Base-by-base conservation (phyloP, 495 filamentous ascomycete genomes). In the Penicillium bialowiezense region DNA sequence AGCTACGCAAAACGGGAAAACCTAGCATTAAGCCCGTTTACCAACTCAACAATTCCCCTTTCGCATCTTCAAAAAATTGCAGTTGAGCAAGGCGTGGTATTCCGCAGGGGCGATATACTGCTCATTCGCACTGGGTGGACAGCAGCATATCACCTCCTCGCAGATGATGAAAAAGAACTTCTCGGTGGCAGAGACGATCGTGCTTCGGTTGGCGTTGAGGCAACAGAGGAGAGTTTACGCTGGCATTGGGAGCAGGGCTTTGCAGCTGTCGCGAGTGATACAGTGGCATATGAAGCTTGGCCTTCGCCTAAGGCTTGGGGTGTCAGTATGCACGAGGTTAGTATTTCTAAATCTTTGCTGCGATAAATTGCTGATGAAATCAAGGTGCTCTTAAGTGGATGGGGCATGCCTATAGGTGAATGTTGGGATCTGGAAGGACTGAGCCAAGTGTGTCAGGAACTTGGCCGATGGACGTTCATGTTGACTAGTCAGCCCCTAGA, bases 361-460 rank as follows among this genome's bases (percentile, higher is more conserved):
- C 8, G 23, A 26, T 26, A 26, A 4, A 4, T 26, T 26, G 23
- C 23, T 26, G 3, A 26, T 26, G 9, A 36, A n/a, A 20, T 29
- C 15, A 20, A 51, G 35, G 52, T 51, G 1, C 49, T 47, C 24
- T 29, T 52, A 7, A 52, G 43, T 39, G 54, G 54, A 26, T 59
- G 55, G 55, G 55, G 55, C 20, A 48, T 52, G 33, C 56, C 56
- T 1, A 52, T 59, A 9, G 56, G 56, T n/a, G 56, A 59, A 31
- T 34, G 17, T 12, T 59, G 48, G 37, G 52, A 59, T 31, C 63
- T 84, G 20, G 74, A 79, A 44, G 70, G 60, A 20, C 59, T 83
- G 15, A 68, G 72, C 1, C 70, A 70, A 39, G 60, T 69, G 18
- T 79, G 78, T 52, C 67, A 67, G 56, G 66, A 68, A 23, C 36